Percentiles rank a stretch among this genome's conserved stretches.
Conservation (phyloP, 495 filamentous ascomycete species). For the Baudoinia panamericana region DNA sequence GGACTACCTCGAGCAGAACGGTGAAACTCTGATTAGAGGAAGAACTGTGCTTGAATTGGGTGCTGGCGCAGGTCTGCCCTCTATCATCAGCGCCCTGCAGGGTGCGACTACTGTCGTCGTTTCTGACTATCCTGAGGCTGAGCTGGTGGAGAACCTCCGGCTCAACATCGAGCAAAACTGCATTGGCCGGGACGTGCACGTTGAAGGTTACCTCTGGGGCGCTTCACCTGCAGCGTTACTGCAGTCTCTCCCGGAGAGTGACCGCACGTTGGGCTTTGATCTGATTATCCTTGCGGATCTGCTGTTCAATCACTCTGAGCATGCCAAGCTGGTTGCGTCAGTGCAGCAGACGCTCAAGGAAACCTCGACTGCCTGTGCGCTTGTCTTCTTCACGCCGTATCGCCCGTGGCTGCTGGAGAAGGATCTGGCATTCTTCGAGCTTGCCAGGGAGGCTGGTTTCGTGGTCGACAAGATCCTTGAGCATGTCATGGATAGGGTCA, state of each 20-base stretch:
- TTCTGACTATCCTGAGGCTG: slow-evolving; percentile 78
- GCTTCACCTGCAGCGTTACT: slow-evolving; percentile 40
- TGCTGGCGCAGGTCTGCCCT: slow-evolving; percentile 75
- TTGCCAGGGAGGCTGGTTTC: slow-evolving; percentile 54
- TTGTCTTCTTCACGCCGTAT: slow-evolving; percentile 90
- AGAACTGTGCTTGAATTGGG: slow-evolving; percentile 77
- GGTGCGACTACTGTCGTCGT: slow-evolving; percentile 60
- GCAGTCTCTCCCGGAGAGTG: slow-evolving; percentile 31
- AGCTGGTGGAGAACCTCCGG: slow-evolving; percentile 61
- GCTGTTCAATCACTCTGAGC: slow-evolving; percentile 79
- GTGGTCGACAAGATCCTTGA: slow-evolving; percentile 65
- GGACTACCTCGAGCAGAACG: slow-evolving; percentile 57
- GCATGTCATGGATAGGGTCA: slow-evolving; percentile 62
- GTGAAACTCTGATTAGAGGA: slow-evolving; percentile 38
- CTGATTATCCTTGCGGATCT: slow-evolving; percentile 75
- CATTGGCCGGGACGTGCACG: slow-evolving; percentile 14
- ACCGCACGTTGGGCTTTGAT: slow-evolving; percentile 46
- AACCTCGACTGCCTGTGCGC: slow-evolving; percentile 43
- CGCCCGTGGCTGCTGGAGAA: slow-evolving; percentile 75
- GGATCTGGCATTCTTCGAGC: slow-evolving; percentile 75
- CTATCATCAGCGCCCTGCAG: slow-evolving; percentile 57
- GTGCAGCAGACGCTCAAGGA: slow-evolving; percentile 47
- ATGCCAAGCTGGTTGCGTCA: slow-evolving; percentile 57
- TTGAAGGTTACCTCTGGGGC: slow-evolving; percentile 47
- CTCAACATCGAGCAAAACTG: slow-evolving; percentile 44